Evolutionary conservation across 768 basidiomycete genomes (phyloP), one percentile per base, ranked within the genome.

Genomic region (Mycena leptocephala): DNA sequence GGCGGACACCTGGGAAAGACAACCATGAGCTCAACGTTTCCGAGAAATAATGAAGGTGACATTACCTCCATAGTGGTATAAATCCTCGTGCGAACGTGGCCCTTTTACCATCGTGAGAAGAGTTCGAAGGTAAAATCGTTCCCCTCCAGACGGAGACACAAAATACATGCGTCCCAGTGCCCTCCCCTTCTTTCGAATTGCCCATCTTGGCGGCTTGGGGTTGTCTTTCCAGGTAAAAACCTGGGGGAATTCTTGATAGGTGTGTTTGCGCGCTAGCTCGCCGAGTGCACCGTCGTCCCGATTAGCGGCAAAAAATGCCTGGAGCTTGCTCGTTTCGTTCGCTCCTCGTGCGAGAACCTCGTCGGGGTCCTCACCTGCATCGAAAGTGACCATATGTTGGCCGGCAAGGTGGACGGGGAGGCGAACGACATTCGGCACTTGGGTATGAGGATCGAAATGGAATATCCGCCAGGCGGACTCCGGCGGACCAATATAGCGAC

Each of bases 121-220:
- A 2, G 78, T 75, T 0, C 85, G 77, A 2, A 87, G 81, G 67
- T 86, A 85, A 72, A 84, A 86, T 14, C 80, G 51, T 32, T 87
- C 82, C 1, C 76, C 76, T 26, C 28, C 66, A 28, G 74, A 74
- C n/a, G 84, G 84, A 39, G 78, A 67, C 3, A 84, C 81, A 79
- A 82, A 86, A 69, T 86, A 87, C 82, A 90, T 87, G 0, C 86
- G 77, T 0, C 89, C 89, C 62, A 90, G 77, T 3, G 88, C 84
- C 81, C 82, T 84, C 0, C 77, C 79, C 22, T 68, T 61, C 59
- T 83, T 35, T 0, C 85, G 80, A 4, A 76, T 0, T 2, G 33
- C 75, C 88, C 89, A 90, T 6, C 24, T 51, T 8, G 64, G 35
- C 5, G 43, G 43, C 43, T 66, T 41, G 4, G 59, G 28, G 13